These are phyloP conservation scores for Blumeria hordei DNA, from an alignment of 2,329 filamentous ascomycete genomes.

Conservation along the genomic window DNA sequence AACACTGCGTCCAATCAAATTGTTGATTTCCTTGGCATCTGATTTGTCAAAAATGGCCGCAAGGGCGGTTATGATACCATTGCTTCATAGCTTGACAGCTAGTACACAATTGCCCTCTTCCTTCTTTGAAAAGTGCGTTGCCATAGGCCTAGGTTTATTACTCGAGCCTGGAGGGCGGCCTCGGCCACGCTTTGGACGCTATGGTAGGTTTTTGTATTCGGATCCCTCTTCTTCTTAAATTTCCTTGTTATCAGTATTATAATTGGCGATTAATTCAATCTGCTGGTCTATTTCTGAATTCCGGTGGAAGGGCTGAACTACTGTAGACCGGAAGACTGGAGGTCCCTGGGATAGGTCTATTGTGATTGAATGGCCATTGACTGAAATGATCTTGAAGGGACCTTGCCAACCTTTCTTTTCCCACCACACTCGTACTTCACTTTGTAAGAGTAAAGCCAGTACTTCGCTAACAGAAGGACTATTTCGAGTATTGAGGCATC, in stretches of 20 bases:
- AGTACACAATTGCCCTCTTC: neutral
- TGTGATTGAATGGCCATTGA: neutral
- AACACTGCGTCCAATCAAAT: neutral
- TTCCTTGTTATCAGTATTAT: neutral
- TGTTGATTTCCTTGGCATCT: neutral
- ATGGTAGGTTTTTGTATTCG: neutral
- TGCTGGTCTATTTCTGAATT: neutral
- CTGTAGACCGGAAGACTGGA: neutral
- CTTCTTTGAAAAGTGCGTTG: neutral
- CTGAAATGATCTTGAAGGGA: neutral
- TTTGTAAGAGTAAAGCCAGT: neutral
- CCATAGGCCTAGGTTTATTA: neutral
- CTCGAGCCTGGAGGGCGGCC: neutral
- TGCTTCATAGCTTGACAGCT: neutral
- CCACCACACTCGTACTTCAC: conserved; percentile 1
- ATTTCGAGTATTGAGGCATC: conserved; percentile 2
- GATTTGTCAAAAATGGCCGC: neutral
- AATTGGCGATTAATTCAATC: neutral
- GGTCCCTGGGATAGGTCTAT: neutral
- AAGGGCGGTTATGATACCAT: neutral
- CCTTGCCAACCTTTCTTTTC: neutral
- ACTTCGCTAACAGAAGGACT: neutral
- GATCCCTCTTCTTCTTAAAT: neutral
- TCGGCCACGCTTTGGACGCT: neutral
- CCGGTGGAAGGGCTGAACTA: neutral